These are phyloP conservation scores for Haematococcus lacustris DNA, from an alignment of 139 green algal genomes.

Conservation along the genomic window DNA sequence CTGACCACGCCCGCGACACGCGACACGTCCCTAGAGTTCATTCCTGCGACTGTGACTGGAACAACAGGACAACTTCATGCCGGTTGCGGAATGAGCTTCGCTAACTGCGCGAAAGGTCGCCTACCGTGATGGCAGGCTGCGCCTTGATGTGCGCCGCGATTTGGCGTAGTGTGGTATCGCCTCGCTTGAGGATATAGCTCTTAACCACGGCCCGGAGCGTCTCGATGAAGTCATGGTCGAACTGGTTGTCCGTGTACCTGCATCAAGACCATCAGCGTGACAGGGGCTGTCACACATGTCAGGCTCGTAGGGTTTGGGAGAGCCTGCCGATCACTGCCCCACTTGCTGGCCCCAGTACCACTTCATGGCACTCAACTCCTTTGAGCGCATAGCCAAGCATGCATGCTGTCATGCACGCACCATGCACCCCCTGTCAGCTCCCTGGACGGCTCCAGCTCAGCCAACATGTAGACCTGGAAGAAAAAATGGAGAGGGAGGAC, in stretches of 20 bases:
- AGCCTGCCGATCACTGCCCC: no score
- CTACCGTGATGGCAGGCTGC: not conserved
- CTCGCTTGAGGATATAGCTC: constrained; percentile 46
- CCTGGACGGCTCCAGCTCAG: constrained; percentile 76
- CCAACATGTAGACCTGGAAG: constrained; percentile 81
- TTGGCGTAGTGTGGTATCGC: constrained; percentile 44
- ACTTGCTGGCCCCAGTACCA: no score
- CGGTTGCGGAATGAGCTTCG: no score
- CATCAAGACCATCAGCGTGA: not conserved
- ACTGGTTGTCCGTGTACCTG: constrained; percentile 87
- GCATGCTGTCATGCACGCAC: no score
- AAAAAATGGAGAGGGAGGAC: no score
- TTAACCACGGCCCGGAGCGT: constrained; percentile 55
- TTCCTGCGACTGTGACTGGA: no score
- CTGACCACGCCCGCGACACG: no score
- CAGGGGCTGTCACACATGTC: not conserved
- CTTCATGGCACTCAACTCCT: no score
- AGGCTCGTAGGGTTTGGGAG: no score
- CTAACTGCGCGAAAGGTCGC: no score
- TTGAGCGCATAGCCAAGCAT: no score
- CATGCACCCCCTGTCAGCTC: constrained; percentile 94
- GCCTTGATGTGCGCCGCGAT: constrained; percentile 60
- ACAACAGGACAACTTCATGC: no score
- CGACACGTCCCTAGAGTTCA: constrained; percentile 42
- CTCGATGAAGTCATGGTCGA: constrained; percentile 83